Evolutionary conservation across 768 basidiomycete species (phyloP).

Genomic region (Suillus placidus): DNA sequence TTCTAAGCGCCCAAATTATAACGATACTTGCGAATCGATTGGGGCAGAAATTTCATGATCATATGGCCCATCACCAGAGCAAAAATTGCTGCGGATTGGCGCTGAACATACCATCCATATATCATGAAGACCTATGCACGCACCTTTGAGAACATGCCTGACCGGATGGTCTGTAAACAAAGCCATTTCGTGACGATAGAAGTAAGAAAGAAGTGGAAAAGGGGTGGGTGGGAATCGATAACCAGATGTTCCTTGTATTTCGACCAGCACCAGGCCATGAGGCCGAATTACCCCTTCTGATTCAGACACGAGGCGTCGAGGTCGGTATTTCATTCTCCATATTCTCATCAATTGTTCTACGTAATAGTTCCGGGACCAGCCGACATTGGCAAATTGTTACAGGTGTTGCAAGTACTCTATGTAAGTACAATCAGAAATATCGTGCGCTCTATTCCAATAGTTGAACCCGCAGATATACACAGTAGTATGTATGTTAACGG

Average conservation of each 20-base stretch:
- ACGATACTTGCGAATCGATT: conserved; percentile 33
- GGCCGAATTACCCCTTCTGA: conserved; percentile 19
- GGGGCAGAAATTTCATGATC: conserved; percentile 50
- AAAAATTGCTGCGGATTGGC: conserved; percentile 43
- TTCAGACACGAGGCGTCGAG: conserved; percentile 32
- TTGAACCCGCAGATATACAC: background rate
- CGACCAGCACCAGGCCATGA: conserved; percentile 15
- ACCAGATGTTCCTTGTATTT: conserved; percentile 15
- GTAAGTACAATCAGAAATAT: background rate
- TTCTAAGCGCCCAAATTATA: conserved; percentile 11
- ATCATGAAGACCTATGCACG: background rate
- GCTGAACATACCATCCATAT: conserved; percentile 2
- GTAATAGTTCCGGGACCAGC: conserved; percentile 13
- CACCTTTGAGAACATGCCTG: conserved; percentile 37
- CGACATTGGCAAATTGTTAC: background rate
- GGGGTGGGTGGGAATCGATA: conserved; percentile 31
- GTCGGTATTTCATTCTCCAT: conserved; percentile 20
- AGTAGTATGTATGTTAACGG: conserved; percentile 1
- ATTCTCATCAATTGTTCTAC: conserved; percentile 15
- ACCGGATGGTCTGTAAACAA: conserved; percentile 36
- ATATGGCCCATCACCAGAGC: conserved; percentile 53
- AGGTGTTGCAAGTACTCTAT: background rate
- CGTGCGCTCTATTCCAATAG: background rate
- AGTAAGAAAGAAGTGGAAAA: conserved; percentile 21
- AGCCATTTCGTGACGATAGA: conserved; percentile 28